Base-by-base conservation (phyloP, 2,329 filamentous ascomycete species). In the Geoglossum cookeanum region DNA sequence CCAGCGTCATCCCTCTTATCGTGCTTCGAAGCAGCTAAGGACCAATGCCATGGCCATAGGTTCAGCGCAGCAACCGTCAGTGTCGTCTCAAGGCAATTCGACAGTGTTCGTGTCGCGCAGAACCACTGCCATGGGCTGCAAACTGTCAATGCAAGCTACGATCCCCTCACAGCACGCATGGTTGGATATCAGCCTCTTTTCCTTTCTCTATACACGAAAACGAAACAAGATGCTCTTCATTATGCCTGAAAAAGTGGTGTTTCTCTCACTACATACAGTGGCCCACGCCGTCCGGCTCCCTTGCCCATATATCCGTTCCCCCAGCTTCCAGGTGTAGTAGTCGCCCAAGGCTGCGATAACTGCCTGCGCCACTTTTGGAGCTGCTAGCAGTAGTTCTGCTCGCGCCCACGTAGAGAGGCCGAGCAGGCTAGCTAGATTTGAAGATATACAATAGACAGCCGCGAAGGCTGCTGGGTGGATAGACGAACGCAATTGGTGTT, bases 71-170 rank as follows among this genome's bases (percentile, higher is more conserved):
- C 75, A 59, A 85, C 75, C 3, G 91, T 96, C 63, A 98, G 72
- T 0, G 85, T 86, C n/a, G 85, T 88, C 73, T 98, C 92, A 3
- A 97, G 74, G 56, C 84, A 92, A 71, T 98, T 98, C 57, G 91
- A 96, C 65, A 98, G 84, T 0, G 92, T 95, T 52, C 92, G 79
- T 0, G 89, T 91, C 1, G 89, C 92, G 70, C 85, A 92, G 70
- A 92, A 97, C 87, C 87, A 97, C 68, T 96, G 88, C 89, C 92
- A 98, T 5, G 92, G 87, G 69, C 82, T 94, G 64, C 82, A 73
- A 48, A 85, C 69, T 2, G 81, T 83, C 70, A 92, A 76, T 59
- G 78, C 76, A 51, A 94, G 74, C 83, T 89, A 68, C 59, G 59
- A 47, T 22, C 39, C 53, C 22, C 30, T 55, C 48, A 57, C 27